Percentiles rank a stretch among this genome's conserved stretches.
Conservation (phyloP, 176 grass and related monocot genomes). For the Musa schizocarpa region DNA sequence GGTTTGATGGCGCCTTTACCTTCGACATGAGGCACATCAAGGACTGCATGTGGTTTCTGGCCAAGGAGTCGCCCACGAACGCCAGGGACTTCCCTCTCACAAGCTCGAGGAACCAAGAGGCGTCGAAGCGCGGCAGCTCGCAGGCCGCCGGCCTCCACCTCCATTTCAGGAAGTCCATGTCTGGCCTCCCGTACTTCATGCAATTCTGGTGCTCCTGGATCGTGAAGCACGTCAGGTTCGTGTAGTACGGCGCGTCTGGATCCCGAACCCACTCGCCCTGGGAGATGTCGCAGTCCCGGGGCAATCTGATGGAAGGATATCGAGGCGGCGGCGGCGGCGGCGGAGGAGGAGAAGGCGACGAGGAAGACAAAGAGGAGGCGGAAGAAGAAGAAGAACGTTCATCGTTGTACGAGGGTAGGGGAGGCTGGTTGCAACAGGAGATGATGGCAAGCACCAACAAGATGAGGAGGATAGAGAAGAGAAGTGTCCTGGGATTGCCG, state of each 20-base stretch:
- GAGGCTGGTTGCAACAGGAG: too few relatives aligned
- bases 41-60: conserved; percentile 50
- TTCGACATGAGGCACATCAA: conserved; percentile 39
- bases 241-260: conserved; percentile 25
- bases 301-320: not conserved
- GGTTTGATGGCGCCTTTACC: not conserved
- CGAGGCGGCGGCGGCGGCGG: not conserved
- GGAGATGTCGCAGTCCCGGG: conserved; percentile 21
- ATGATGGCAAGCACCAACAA: too few relatives aligned
- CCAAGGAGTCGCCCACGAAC: conserved; percentile 50
- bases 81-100: conserved; percentile 36
- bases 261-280: conserved; percentile 41
- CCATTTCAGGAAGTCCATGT: conserved; percentile 35
- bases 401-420: not conserved
- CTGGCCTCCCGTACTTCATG: conserved; percentile 33
- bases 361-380: not conserved
- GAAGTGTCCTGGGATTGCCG: too few relatives aligned
- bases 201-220: conserved; percentile 33
- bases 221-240: conserved; percentile 32
- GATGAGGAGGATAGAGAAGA: too few relatives aligned
- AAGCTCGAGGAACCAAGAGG: conserved; percentile 24
- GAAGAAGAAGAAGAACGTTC: not conserved
- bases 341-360: not conserved
- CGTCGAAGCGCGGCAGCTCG: conserved; percentile 30
- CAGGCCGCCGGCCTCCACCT: conserved; percentile 39